These are phyloP conservation scores for Cylindrotheca fusiformis DNA, from an alignment of 108 stramenopile species.

Conservation along the genomic window DNA sequence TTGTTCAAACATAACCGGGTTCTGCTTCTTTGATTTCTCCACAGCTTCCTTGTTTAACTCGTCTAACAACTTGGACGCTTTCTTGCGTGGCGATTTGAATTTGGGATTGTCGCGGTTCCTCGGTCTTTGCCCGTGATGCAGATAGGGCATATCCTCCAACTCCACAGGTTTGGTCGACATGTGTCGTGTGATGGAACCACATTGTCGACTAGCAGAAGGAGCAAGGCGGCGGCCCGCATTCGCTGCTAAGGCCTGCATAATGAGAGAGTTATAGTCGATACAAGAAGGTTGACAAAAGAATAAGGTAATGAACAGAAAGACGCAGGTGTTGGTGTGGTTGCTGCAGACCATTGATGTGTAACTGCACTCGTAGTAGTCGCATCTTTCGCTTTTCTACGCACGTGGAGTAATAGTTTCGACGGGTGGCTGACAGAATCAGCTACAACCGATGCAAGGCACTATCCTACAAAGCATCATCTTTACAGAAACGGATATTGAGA, in stretches of 20 bases:
- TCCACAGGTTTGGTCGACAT: slow-evolving; percentile 7
- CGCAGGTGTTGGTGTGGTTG: no score
- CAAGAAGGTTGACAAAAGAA: no score
- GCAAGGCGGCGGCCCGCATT: not conserved
- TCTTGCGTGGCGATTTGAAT: slow-evolving; percentile 76
- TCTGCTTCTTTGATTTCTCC: slow-evolving; percentile 37
- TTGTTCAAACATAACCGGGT: slow-evolving; percentile 56
- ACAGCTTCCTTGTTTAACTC: slow-evolving; percentile 60
- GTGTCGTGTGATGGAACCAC: not conserved
- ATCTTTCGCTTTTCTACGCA: no score
- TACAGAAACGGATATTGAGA: no score
- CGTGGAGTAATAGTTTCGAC: no score
- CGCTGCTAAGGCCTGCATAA: slow-evolving; percentile 19
- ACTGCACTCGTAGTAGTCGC: no score
- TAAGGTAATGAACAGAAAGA: no score
- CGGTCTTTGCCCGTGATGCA: slow-evolving; percentile 48
- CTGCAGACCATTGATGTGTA: no score
- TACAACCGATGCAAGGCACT: no score
- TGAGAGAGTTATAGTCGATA: not conserved
- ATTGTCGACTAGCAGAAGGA: not conserved
- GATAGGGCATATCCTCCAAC: slow-evolving; percentile 38
- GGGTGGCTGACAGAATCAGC: no score
- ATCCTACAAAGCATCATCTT: no score
- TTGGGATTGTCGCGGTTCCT: slow-evolving; percentile 50
- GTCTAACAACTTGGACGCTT: slow-evolving; percentile 69